Percentiles rank a stretch among this genome's conserved stretches.
These are phyloP conservation scores for Candida sanyaensis DNA, from an alignment of 1,139 yeast genomes.

Conservation along the genomic window DNA sequence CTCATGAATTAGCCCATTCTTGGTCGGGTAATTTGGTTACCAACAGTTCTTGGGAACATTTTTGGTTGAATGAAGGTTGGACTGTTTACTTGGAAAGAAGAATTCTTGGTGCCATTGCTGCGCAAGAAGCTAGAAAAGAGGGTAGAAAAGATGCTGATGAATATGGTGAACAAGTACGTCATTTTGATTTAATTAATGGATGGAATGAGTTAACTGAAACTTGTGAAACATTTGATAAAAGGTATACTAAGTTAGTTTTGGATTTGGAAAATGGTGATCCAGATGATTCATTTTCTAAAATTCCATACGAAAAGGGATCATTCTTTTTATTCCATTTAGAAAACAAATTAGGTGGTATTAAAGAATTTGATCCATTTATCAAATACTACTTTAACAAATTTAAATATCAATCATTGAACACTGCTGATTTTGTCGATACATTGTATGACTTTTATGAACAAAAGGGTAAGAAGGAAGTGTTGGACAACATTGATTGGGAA, in stretches of 20 bases:
- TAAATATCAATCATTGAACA: slow-evolving; percentile 32
- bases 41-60: slow-evolving; percentile 39
- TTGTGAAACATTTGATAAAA: slow-evolving; percentile 19
- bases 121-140: slow-evolving; percentile 22
- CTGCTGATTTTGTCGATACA: slow-evolving; percentile 30
- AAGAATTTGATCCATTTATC: slow-evolving; percentile 33
- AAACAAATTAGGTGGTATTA: slow-evolving; percentile 26
- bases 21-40: slow-evolving; percentile 43
- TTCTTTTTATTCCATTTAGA: slow-evolving; percentile 34
- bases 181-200: slow-evolving; percentile 32
- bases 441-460: slow-evolving; percentile 33
- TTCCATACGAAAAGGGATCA: slow-evolving; percentile 42
- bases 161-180: slow-evolving; percentile 33
- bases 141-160: slow-evolving; percentile 20
- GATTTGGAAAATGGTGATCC: slow-evolving; percentile 31
- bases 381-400: slow-evolving; percentile 33
- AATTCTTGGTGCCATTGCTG: slow-evolving; percentile 34
- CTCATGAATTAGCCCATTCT: slow-evolving; percentile 42
- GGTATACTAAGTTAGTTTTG: slow-evolving; percentile 30
- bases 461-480: slow-evolving; percentile 17
- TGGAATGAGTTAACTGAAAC: slow-evolving; percentile 31
- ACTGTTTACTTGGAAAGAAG: slow-evolving; percentile 40
- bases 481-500: slow-evolving; percentile 28
- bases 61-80: slow-evolving; percentile 45
- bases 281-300: slow-evolving; percentile 36